Evolutionary conservation across 169 alveolate genomes (phyloP).

Genomic region (Cyclospora cayetanensis): DNA sequence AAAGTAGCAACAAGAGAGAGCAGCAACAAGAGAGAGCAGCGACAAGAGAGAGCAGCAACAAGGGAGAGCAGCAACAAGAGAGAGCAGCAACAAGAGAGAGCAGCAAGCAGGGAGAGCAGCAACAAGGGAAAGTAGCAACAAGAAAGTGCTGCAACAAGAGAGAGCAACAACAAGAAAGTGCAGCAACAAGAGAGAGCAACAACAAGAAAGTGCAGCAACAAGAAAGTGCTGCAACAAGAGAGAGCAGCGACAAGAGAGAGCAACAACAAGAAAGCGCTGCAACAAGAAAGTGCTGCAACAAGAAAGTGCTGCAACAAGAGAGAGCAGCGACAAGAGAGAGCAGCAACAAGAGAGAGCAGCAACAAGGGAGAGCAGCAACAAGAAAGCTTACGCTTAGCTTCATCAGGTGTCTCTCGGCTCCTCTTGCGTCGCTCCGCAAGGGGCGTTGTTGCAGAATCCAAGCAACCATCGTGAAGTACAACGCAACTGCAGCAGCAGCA

Average conservation of each 20-base stretch:
- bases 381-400: slow-evolving; percentile 4
- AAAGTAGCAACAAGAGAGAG: not conserved
- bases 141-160: not conserved
- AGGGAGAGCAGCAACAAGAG: too few relatives aligned
- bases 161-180: not conserved
- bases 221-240: too few relatives aligned
- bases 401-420: not conserved
- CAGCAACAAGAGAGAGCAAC: not conserved
- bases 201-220: slow-evolving; percentile 11
- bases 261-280: slow-evolving; percentile 22
- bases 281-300: not conserved
- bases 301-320: not conserved
- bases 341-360: not conserved
- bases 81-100: not conserved
- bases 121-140: too few relatives aligned
- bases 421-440: not conserved
- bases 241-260: too few relatives aligned
- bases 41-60: slow-evolving; percentile 5
- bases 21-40: not conserved
- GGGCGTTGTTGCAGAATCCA: slow-evolving; percentile 1
- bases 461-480: not conserved
- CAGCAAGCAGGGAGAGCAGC: slow-evolving; percentile 3
- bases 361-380: slow-evolving; percentile 16
- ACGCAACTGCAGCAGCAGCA: slow-evolving; percentile 50
- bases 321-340: not conserved